Base-by-base conservation (phyloP, 345 rosid genomes). In the Syzygium aromaticum region DNA sequence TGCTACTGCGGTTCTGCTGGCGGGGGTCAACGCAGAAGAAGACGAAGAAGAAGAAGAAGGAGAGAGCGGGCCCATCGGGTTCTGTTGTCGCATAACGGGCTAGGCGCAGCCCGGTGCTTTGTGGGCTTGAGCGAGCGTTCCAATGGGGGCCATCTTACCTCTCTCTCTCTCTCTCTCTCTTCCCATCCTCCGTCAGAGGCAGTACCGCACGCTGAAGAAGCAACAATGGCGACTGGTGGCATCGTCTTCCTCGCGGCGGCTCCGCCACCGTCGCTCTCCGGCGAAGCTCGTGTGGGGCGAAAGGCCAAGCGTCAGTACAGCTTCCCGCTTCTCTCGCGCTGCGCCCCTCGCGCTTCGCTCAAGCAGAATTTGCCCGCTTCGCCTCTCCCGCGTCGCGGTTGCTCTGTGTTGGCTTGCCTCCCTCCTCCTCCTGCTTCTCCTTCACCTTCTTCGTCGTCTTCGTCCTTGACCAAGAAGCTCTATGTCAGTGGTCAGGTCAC, bases 401-500 rank as follows among this genome's bases (percentile, higher is more conserved):
- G 53, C 78, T 85, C 61, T 11, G 87, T 89, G 54, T 3, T 59
- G 77, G 82, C 82, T 73, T 73, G 82, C 82, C 82, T 73, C 21
- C 82, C 80, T 73, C 1, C 82, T 38, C 82, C 80, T 73, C 0
- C 82, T 38, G 5, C 46, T 67, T 6, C 78, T 67, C 19, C 80
- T 38, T 19, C 80, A 3, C 11, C 49, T 19, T 0, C 80, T 19
- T 73, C 73, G n/a, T 84, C 90, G 86, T 40, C 92, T 83, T 85
- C 90, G 23, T 86, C 91, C 23, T 78, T 92, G 27, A 90, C 90
- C 85, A 93, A 93, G 88, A 94, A 91, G 91, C 97, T 96, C 87
- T 96, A 87, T 63, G 95, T 95, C 43, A 95, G 95, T 83, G 97
- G 98, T 94, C 43, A 88, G 92, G 85, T 89, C 52, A 43, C 43